These are phyloP conservation scores for Neurospora sp. DNA, from an alignment of 495 filamentous ascomycete species.

Conservation along the genomic window DNA sequence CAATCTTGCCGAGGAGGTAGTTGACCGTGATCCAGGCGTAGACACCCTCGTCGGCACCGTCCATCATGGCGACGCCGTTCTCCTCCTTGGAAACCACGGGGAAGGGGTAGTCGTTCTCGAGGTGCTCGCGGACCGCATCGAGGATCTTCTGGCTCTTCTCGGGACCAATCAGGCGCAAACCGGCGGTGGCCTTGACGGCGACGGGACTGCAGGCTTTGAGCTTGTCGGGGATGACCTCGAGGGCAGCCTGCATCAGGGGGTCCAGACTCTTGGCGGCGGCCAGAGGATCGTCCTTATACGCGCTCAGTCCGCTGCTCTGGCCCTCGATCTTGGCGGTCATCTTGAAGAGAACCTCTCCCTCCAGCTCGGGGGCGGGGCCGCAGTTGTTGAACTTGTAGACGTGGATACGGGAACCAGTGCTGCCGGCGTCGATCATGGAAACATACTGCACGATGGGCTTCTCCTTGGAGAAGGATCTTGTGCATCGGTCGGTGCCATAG, in stretches of 20 bases:
- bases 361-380: conserved; percentile 86
- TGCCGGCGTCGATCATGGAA: conserved; percentile 96
- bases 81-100: conserved; percentile 77
- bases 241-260: conserved; percentile 71
- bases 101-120: conserved; percentile 91
- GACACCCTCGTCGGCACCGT: conserved; percentile 90
- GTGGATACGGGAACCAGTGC: conserved; percentile 94
- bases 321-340: conserved; percentile 65
- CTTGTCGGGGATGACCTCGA: conserved; percentile 73
- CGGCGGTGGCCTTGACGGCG: conserved; percentile 94
- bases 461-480: conserved; percentile 64
- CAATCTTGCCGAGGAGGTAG: conserved; percentile 96
- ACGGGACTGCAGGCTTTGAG: conserved; percentile 81
- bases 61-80: conserved; percentile 89
- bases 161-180: conserved; percentile 71
- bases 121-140: conserved; percentile 66
- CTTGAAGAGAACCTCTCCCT: conserved; percentile 74
- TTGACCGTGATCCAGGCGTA: conserved; percentile 99
- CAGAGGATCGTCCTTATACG: conserved; percentile 73
- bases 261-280: conserved; percentile 86
- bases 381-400: conserved; percentile 99
- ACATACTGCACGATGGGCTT: conserved; percentile 96
- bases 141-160: conserved; percentile 77
- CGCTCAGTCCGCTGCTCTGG: conserved; percentile 75
- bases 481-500: conserved; percentile 60